Evolutionary conservation across 2,329 filamentous ascomycete species (phyloP), one percentile per base, ranked within the genome.

Genomic region (Coniochaeta sp.): DNA sequence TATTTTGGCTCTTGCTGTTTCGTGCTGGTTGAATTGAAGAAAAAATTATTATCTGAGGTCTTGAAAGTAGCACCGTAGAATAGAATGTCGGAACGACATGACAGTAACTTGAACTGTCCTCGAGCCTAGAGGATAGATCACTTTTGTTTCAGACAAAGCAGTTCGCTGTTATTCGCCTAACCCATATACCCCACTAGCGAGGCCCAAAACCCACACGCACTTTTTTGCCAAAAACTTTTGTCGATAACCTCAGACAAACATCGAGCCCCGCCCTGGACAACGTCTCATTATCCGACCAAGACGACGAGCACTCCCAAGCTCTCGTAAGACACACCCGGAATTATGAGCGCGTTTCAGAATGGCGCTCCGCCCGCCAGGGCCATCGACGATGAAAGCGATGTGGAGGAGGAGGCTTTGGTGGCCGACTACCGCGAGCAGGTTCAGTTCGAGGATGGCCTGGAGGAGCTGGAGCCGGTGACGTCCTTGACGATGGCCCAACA

Each of bases 351-450:
- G 67, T 85, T 83, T 71, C 80, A 85, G 72, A 87, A 86, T 73
- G 82, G 82, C 71, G 78, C 77, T 70, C 79, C 82, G 72, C 81
- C 84, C 66, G 74, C 80, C 71, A 83, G 85, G 74, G 77, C 81
- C 67, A 77, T 85, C 62, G 86, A 87, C 69, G 89, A 93, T 76
- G 92, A 96, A 74, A 96, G 91, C 72, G 95, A 98, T 75, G 89
- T 91, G 66, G 93, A 97, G 79, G 93, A 98, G 83, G 95, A 98
- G 79, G 89, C 89, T 69, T 86, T 99, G 67, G 95, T 92, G 70
- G 91, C 92, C 77, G 92, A 98, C 79, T 97, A 97, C 84, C 89
- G 88, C 74, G 91, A 97, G 80, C 93, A 97, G 77, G 91, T 96
- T 68, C 91, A 95, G 74, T 97, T 93, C 72, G 91, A 96, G 71